Percentiles rank a stretch among this genome's conserved stretches.
Evolutionary conservation across 2,329 filamentous ascomycete genomes (phyloP).

Genomic region (Pseudopyricularia cyperi): DNA sequence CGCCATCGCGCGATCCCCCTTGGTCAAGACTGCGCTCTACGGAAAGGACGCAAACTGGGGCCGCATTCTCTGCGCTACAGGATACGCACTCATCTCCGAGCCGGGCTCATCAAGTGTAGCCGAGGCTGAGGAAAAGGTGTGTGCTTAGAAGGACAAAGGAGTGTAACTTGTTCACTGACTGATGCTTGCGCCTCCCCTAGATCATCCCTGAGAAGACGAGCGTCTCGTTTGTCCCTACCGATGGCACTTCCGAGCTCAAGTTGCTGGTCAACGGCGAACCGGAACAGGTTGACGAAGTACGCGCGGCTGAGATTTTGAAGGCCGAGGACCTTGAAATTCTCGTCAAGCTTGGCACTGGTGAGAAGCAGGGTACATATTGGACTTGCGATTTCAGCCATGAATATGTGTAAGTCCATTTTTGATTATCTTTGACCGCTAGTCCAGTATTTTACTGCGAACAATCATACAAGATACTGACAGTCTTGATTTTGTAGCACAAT

Average conservation of each 20-base stretch:
- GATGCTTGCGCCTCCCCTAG: neutral
- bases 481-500: constrained; percentile 37
- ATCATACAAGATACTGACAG: constrained; percentile 2
- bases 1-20: constrained; percentile 77
- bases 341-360: constrained; percentile 57
- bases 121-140: constrained; percentile 17
- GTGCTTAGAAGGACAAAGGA: neutral
- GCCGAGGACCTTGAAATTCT: constrained; percentile 69
- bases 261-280: constrained; percentile 70
- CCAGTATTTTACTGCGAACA: neutral
- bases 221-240: constrained; percentile 66
- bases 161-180: neutral
- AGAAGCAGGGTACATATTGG: constrained; percentile 61
- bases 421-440: neutral
- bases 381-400: constrained; percentile 82
- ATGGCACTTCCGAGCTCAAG: constrained; percentile 66
- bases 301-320: constrained; percentile 66
- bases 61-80: constrained; percentile 86
- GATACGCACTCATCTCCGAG: constrained; percentile 57
- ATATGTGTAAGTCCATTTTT: constrained; percentile 35
- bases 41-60: constrained; percentile 98
- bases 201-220: constrained; percentile 59
- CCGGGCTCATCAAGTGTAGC: constrained; percentile 46
- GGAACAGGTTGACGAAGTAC: constrained; percentile 61
- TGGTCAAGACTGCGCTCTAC: constrained; percentile 96